Conservation (phyloP, 345 rosid species). For the Crucihimalaya himalaica region DNA sequence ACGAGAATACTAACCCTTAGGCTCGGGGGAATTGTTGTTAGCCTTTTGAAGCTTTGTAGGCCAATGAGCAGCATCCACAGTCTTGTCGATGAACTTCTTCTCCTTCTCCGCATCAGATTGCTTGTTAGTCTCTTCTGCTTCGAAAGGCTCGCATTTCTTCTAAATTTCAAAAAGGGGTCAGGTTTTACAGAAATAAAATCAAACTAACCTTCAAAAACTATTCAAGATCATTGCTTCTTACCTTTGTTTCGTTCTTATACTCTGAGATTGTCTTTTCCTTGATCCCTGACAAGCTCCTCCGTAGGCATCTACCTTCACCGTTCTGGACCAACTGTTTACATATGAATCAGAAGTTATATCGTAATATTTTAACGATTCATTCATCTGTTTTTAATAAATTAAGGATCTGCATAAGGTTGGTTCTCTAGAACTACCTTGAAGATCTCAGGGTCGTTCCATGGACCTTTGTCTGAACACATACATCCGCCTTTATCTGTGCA, state of each 20-base stretch:
- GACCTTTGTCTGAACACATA: slow-evolving; percentile 94
- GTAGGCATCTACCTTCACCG: slow-evolving; percentile 62
- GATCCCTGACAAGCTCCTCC: slow-evolving; percentile 46
- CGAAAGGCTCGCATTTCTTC: slow-evolving; percentile 37
- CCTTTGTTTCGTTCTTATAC: slow-evolving; percentile 40
- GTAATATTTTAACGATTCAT: background rate
- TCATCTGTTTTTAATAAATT: slow-evolving; percentile 1
- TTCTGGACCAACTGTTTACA: slow-evolving; percentile 62
- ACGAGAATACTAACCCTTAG: slow-evolving; percentile 27
- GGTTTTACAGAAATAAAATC: background rate
- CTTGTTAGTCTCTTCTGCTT: slow-evolving; percentile 26
- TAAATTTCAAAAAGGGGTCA: background rate
- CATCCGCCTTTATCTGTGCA: slow-evolving; percentile 89
- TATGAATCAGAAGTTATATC: background rate
- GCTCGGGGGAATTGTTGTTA: slow-evolving; percentile 1
- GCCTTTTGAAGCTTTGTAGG: slow-evolving; percentile 25
- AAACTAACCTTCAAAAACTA: background rate
- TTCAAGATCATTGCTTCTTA: slow-evolving; percentile 16
- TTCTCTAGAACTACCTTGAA: slow-evolving; percentile 49
- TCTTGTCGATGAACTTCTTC: slow-evolving; percentile 47
- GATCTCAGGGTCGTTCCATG: slow-evolving; percentile 82
- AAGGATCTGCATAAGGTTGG: background rate
- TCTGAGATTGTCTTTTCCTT: slow-evolving; percentile 60
- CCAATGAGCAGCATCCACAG: slow-evolving; percentile 47
- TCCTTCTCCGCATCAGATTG: slow-evolving; percentile 34